These are phyloP conservation scores for Dicorynia guianensis DNA, from an alignment of 306 rosid species.

Conservation along the genomic window DNA sequence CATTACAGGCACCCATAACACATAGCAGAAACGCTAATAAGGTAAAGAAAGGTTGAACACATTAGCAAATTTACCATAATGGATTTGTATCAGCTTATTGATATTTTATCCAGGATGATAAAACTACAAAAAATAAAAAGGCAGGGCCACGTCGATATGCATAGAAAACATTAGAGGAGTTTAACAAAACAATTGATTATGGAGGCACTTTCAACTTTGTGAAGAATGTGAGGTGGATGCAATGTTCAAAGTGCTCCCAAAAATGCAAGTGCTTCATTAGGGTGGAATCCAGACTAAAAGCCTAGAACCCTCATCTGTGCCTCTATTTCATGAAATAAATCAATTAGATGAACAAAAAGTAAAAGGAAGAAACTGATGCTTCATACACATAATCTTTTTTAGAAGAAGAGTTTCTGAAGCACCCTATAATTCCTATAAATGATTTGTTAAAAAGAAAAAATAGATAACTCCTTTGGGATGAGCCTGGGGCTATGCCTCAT, in stretches of 20 bases:
- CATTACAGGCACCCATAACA: constrained; percentile 13
- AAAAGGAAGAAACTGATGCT: neutral
- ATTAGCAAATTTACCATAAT: neutral
- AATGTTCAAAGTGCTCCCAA: neutral
- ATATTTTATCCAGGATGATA: neutral
- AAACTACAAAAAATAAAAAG: constrained; percentile 5
- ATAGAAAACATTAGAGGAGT: neutral
- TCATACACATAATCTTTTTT: neutral
- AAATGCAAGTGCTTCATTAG: neutral
- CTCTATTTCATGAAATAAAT: neutral
- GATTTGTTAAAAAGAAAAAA: too few relatives aligned
- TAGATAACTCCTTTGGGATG: too few relatives aligned
- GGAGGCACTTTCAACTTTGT: neutral
- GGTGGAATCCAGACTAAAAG: neutral
- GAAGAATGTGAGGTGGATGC: constrained; percentile 16
- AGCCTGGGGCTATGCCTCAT: too few relatives aligned
- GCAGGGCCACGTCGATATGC: neutral
- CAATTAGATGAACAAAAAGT: neutral
- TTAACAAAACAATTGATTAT: constrained; percentile 9
- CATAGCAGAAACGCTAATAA: constrained; percentile 9
- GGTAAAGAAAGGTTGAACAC: neutral
- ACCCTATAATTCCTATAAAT: neutral
- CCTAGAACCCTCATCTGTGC: neutral
- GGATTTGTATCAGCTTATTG: neutral
- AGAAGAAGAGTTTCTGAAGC: neutral